These are phyloP conservation scores for Pistacia vera DNA, from an alignment of 345 rosid species.

Conservation along the genomic window DNA sequence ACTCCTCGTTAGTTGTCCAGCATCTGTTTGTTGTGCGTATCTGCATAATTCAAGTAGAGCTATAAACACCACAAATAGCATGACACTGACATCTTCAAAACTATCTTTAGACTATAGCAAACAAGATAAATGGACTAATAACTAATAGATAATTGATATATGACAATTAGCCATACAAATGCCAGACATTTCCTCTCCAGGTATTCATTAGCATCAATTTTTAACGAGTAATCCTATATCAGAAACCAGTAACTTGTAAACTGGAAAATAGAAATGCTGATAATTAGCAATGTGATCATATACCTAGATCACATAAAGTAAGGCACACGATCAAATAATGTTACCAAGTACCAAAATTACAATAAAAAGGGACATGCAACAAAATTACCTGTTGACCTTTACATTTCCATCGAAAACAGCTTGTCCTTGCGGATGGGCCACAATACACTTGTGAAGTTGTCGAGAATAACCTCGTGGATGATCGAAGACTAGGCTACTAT, in stretches of 20 bases:
- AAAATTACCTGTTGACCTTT: constrained; percentile 73
- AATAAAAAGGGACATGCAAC: not conserved
- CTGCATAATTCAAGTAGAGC: constrained; percentile 32
- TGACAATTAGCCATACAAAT: not conserved
- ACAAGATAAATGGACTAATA: not conserved
- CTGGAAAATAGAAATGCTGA: not conserved
- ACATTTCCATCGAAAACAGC: constrained; percentile 95
- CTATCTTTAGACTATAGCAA: not conserved
- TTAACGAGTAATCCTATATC: too few relatives aligned
- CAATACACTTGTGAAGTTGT: constrained; percentile 94
- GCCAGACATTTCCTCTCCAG: not conserved
- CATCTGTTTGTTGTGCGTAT: constrained; percentile 90
- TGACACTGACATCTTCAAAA: not conserved
- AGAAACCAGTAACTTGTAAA: too few relatives aligned
- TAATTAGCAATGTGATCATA: not conserved
- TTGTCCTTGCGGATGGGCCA: constrained; percentile 87
- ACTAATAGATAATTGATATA: too few relatives aligned
- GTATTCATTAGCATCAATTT: not conserved
- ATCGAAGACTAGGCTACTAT: constrained; percentile 80
- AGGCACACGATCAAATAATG: not conserved
- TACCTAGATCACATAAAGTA: not conserved
- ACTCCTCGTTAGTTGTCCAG: constrained; percentile 85
- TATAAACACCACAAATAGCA: not conserved
- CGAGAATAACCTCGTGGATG: constrained; percentile 81
- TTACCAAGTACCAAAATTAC: not conserved